Conservation (phyloP, 352 stramenopile species). For the Globisporangium parvum region DNA sequence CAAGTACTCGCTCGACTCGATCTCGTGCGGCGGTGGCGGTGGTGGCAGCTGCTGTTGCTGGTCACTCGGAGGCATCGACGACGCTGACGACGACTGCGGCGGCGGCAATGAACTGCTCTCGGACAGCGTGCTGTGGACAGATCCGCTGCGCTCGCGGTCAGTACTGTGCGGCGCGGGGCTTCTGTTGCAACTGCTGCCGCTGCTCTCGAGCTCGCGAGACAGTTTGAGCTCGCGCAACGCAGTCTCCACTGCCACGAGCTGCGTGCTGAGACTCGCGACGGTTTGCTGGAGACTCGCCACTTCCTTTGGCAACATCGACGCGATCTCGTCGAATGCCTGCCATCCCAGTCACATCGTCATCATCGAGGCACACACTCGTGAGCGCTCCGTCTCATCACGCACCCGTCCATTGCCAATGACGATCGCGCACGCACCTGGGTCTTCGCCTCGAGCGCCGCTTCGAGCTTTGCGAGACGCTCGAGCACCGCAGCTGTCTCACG, state of each 20-base stretch:
- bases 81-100: conserved; percentile 19
- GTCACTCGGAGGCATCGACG: conserved; percentile 2
- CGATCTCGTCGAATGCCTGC: conserved; percentile 34
- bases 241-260: conserved; percentile 37
- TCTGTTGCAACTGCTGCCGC: background rate
- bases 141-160: background rate
- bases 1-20: conserved; percentile 25
- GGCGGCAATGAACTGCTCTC: conserved; percentile 20
- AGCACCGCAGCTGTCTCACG: conserved; percentile 13
- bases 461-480: conserved; percentile 32
- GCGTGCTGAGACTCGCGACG: conserved; percentile 31
- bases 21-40: conserved; percentile 11
- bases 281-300: conserved; percentile 37
- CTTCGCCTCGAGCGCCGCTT: conserved; percentile 35
- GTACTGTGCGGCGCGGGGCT: background rate
- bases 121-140: background rate
- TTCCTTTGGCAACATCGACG: conserved; percentile 25
- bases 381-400: background rate
- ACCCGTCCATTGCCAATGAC: no score
- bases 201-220: conserved; percentile 14
- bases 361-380: background rate
- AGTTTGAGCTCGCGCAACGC: conserved; percentile 39
- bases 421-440: conserved; percentile 25
- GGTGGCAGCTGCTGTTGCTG: conserved; percentile 8
- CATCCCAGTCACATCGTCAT: background rate